A percentile compares a stretch with the other conserved stretches of the same genome.
Conservation (phyloP, 441 rosid genomes). For the Dalechampia spathulata region DNA sequence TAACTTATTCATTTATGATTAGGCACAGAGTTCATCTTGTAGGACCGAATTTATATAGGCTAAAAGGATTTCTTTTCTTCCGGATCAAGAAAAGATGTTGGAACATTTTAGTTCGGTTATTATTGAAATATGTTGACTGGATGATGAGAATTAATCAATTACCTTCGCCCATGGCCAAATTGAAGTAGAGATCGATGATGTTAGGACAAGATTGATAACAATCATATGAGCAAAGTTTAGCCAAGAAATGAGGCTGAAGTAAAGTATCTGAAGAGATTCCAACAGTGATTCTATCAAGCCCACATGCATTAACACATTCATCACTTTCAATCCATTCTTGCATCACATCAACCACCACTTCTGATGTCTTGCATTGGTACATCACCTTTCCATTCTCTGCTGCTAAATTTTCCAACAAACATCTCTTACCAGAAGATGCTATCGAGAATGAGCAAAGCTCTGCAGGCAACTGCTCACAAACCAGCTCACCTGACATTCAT, state of each 20-base stretch:
- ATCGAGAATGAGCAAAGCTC: slow-evolving; percentile 31
- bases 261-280: slow-evolving; percentile 41
- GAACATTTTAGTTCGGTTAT: too few species aligned
- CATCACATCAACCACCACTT: slow-evolving; percentile 24
- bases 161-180: slow-evolving; percentile 45
- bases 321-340: slow-evolving; percentile 29
- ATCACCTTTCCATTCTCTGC: slow-evolving; percentile 7
- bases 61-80: too few species aligned
- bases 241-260: slow-evolving; percentile 24
- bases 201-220: slow-evolving; percentile 35
- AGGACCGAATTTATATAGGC: too few species aligned
- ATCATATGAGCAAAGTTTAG: slow-evolving; percentile 36
- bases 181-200: slow-evolving; percentile 40
- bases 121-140: too few species aligned
- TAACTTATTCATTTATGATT: too few species aligned
- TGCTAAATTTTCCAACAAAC: slow-evolving; percentile 28
- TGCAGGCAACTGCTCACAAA: slow-evolving; percentile 33
- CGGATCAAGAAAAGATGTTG: too few species aligned
- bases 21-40: too few species aligned
- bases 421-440: slow-evolving; percentile 31
- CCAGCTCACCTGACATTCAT: slow-evolving; percentile 19
- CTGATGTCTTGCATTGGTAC: slow-evolving; percentile 34
- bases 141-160: background rate
- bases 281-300: slow-evolving; percentile 26
- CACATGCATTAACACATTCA: slow-evolving; percentile 29